Evolutionary conservation across 2,329 filamentous ascomycete genomes (phyloP).

Genomic region (Gyromitra esculenta): DNA sequence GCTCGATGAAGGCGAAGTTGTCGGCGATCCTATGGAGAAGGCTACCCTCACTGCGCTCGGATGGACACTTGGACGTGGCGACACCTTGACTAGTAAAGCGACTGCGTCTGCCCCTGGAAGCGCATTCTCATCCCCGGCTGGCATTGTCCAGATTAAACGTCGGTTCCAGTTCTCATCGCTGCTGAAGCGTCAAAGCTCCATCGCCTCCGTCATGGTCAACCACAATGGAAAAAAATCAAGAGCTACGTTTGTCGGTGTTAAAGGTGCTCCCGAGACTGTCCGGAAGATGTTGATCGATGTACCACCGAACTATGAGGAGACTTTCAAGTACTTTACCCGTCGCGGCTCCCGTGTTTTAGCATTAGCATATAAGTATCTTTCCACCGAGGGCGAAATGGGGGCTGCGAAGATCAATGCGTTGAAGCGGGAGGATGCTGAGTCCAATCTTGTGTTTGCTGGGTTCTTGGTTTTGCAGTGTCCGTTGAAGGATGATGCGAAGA

Average conservation of each 20-base stretch:
- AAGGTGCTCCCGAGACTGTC: slow-evolving; percentile 97
- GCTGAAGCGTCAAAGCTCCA: slow-evolving; percentile 93
- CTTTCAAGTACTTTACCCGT: slow-evolving; percentile 96
- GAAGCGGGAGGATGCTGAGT: slow-evolving; percentile 91
- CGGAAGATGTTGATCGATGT: slow-evolving; percentile 86
- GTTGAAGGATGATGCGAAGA: slow-evolving; percentile 93
- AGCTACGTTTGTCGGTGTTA: slow-evolving; percentile 92
- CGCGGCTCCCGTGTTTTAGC: slow-evolving; percentile 94
- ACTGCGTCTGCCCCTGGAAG: slow-evolving; percentile 63
- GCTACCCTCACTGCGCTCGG: slow-evolving; percentile 88
- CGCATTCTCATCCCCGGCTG: slow-evolving; percentile 66
- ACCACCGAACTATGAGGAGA: slow-evolving; percentile 92
- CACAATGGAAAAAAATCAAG: slow-evolving; percentile 78
- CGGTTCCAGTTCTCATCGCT: slow-evolving; percentile 98
- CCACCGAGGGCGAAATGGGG: slow-evolving; percentile 81
- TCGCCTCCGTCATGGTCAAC: slow-evolving; percentile 81
- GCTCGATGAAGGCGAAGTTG: slow-evolving; percentile 94
- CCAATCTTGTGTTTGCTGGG: slow-evolving; percentile 84
- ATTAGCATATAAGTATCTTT: slow-evolving; percentile 91
- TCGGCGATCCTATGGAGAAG: slow-evolving; percentile 99
- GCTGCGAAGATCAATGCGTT: slow-evolving; percentile 89
- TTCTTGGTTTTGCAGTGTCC: slow-evolving; percentile 96
- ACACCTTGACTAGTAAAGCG: slow-evolving; percentile 77
- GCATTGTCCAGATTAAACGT: slow-evolving; percentile 91
- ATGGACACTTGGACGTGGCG: slow-evolving; percentile 91